Evolutionary conservation across 192 early-diverging fungal species (phyloP).

Genomic region (Geranomyces michiganensis): DNA sequence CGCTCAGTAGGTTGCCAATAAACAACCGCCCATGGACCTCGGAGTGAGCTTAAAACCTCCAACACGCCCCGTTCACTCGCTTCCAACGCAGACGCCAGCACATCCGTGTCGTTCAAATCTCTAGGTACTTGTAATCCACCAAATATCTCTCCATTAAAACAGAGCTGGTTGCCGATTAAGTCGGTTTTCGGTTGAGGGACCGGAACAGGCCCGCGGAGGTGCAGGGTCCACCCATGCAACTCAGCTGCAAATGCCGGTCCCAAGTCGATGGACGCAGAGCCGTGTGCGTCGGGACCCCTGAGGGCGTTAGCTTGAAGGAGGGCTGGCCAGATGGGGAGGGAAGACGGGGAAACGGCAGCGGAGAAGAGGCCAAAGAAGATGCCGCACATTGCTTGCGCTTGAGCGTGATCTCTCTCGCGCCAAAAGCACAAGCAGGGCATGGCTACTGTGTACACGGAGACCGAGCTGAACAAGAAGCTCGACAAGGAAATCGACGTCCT

Average conservation of each 20-base stretch:
- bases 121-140: conserved; percentile 62
- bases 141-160: conserved; percentile 89
- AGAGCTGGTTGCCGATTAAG: conserved; percentile 26
- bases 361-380: conserved; percentile 17
- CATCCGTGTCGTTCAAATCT: conserved; percentile 62
- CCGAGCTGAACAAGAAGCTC: conserved; percentile 26
- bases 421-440: background rate
- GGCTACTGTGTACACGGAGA: conserved; percentile 4
- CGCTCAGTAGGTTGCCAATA: conserved; percentile 47
- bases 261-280: background rate
- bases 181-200: conserved; percentile 40
- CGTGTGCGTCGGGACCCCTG: conserved; percentile 11
- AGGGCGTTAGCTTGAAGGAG: conserved; percentile 1
- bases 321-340: background rate
- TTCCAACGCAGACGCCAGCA: conserved; percentile 43
- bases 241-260: background rate
- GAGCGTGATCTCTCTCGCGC: background rate
- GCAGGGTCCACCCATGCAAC: conserved; percentile 40
- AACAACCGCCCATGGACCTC: conserved; percentile 84
- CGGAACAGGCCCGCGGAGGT: conserved; percentile 33
- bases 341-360: background rate
- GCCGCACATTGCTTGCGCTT: conserved; percentile 10
- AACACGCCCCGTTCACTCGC: conserved; percentile 28
- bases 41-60: conserved; percentile 54
- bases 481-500: conserved; percentile 32